Conservation (phyloP, 345 rosid genomes). For the Sonneratia alba region DNA sequence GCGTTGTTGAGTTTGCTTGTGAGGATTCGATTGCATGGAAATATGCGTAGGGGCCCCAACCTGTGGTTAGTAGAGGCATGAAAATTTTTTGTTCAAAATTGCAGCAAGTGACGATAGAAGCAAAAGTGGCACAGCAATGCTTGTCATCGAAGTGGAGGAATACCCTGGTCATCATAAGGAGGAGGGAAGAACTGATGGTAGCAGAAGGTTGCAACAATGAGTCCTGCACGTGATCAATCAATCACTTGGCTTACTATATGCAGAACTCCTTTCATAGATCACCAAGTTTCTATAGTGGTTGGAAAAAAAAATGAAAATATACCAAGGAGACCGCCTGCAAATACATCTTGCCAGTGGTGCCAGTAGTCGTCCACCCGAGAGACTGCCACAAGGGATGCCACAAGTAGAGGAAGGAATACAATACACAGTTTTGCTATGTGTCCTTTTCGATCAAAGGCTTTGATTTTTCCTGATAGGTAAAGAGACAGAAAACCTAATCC, state of each 20-base stretch:
- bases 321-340: slow-evolving; percentile 26
- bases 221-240: slow-evolving; percentile 24
- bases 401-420: slow-evolving; percentile 23
- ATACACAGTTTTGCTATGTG: slow-evolving; percentile 38
- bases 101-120: not conserved
- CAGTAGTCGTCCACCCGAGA: slow-evolving; percentile 42
- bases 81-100: not conserved
- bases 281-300: not conserved
- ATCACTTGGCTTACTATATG: not conserved
- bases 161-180: slow-evolving; percentile 59
- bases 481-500: slow-evolving; percentile 34
- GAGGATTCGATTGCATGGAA: not conserved
- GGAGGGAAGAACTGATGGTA: slow-evolving; percentile 78
- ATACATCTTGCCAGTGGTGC: slow-evolving; percentile 43
- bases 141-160: not conserved
- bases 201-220: slow-evolving; percentile 49
- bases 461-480: slow-evolving; percentile 36
- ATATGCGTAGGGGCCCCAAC: slow-evolving; percentile 5
- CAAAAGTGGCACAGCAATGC: not conserved
- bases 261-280: not conserved
- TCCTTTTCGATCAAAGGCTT: slow-evolving; percentile 30
- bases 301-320: not conserved
- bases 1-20: not conserved
- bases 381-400: slow-evolving; percentile 30
- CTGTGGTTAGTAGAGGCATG: not conserved